Conservation (phyloP, 208 protist genomes). For the Acanthamoeba culbertsoni region DNA sequence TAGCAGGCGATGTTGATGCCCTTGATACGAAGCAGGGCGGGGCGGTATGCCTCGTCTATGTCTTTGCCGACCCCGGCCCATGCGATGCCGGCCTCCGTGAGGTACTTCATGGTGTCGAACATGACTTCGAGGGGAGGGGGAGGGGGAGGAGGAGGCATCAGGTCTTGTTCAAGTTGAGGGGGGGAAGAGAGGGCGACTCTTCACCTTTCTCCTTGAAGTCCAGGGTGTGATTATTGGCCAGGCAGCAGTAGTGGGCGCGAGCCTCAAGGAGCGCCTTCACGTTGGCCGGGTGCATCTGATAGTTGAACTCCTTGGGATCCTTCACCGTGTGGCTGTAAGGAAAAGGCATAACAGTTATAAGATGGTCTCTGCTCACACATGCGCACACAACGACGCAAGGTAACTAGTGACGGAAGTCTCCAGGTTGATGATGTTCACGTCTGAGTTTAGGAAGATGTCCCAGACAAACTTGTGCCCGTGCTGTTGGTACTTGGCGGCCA, state of each 20-base stretch:
- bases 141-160: not conserved
- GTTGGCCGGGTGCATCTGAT: constrained; percentile 30
- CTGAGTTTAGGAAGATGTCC: not conserved
- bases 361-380: not conserved
- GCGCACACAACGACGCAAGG: not conserved
- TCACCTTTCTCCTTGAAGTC: not conserved
- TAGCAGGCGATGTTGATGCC: not conserved
- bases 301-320: constrained; percentile 20
- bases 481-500: not conserved
- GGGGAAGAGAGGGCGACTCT: not conserved
- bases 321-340: not conserved
- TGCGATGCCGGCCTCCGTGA: not conserved
- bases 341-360: too few relatives aligned
- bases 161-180: too few relatives aligned
- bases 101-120: constrained; percentile 13
- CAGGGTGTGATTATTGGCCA: constrained; percentile 48
- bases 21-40: not conserved
- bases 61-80: constrained; percentile 1
- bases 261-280: not conserved
- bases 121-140: not conserved
- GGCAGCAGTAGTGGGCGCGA: not conserved
- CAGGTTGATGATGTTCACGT: constrained; percentile 36
- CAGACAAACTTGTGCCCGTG: not conserved
- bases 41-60: not conserved
- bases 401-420: constrained; percentile 24